These are phyloP conservation scores for Physcomitrellopsis africana DNA, from an alignment of 225 moss, liverwort and hornwort genomes.

Conservation along the genomic window DNA sequence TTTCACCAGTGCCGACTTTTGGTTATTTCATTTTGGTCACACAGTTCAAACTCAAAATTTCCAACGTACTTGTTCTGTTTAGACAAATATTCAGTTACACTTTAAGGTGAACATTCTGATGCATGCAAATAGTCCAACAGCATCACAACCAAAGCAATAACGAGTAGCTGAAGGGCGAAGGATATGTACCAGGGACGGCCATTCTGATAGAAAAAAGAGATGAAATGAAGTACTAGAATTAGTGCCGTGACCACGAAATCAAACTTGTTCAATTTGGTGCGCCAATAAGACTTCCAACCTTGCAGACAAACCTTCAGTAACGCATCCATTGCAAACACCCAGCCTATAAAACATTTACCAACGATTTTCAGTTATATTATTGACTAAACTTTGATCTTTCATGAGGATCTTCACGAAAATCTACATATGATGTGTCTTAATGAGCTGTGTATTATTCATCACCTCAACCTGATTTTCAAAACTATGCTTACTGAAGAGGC, in stretches of 20 bases:
- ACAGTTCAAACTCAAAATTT: slow-evolving; percentile 2
- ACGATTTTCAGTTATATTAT: neutral
- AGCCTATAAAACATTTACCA: slow-evolving; percentile 50
- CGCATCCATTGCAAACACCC: slow-evolving; percentile 71
- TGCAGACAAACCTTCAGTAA: slow-evolving; percentile 65
- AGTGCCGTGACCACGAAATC: slow-evolving; percentile 54
- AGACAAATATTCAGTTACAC: neutral
- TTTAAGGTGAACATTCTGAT: neutral
- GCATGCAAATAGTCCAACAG: slow-evolving; percentile 3
- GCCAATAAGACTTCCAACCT: slow-evolving; percentile 70
- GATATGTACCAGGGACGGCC: slow-evolving; percentile 56
- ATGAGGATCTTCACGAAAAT: neutral
- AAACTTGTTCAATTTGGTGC: slow-evolving; percentile 56
- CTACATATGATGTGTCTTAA: neutral
- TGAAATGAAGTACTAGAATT: slow-evolving; percentile 47
- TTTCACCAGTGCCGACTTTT: neutral
- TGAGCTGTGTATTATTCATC: neutral
- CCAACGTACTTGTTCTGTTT: slow-evolving; percentile 11
- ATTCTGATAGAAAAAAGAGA: slow-evolving; percentile 41
- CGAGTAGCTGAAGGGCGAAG: slow-evolving; percentile 18
- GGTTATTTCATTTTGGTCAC: slow-evolving; percentile 9
- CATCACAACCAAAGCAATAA: slow-evolving; percentile 6
- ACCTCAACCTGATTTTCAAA: neutral
- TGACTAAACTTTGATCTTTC: neutral
- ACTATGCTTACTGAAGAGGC: neutral